Percentiles rank a stretch among this genome's conserved stretches.
Evolutionary conservation across 805 yeast genomes (phyloP).

Genomic region (Dipodascopsis uninucleata): DNA sequence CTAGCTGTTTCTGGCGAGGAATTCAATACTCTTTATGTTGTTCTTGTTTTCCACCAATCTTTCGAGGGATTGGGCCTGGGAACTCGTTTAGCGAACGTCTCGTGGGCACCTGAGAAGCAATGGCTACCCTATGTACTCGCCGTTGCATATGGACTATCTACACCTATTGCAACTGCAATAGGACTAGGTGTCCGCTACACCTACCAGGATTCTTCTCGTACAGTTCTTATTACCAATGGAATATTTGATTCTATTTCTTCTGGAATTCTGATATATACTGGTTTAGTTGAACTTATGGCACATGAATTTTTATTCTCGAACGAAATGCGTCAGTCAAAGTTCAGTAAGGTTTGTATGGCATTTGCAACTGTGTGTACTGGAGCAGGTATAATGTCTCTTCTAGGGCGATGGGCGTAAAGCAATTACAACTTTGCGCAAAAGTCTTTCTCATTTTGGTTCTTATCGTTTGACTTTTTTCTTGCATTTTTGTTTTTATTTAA

Average conservation of each 20-base stretch:
- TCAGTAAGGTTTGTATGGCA: conserved; percentile 10
- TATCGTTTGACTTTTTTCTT: not conserved
- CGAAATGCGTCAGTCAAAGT: conserved; percentile 28
- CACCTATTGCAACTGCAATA: conserved; percentile 70
- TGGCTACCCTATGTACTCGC: conserved; percentile 54
- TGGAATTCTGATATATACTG: conserved; percentile 68
- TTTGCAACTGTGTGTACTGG: conserved; percentile 39
- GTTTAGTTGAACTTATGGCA: conserved; percentile 71
- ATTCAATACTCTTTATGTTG: conserved; percentile 67
- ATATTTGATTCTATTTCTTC: conserved; percentile 67
- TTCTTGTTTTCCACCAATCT: conserved; percentile 50
- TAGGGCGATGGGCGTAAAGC: conserved; percentile 68
- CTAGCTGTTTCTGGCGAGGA: conserved; percentile 76
- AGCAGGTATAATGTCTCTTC: conserved; percentile 66
- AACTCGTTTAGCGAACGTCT: conserved; percentile 57
- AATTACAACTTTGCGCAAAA: not conserved
- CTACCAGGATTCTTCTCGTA: conserved; percentile 38
- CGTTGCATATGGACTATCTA: conserved; percentile 52
- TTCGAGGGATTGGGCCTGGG: conserved; percentile 81
- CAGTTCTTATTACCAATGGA: conserved; percentile 56
- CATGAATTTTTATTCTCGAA: conserved; percentile 59
- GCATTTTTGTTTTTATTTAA: not conserved
- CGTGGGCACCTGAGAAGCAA: conserved; percentile 48
- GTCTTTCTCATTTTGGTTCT: not conserved
- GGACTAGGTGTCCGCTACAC: conserved; percentile 66